phyloP scores from a whole-genome alignment of 2,329 filamentous ascomycete genomes.

The Xylaria sp. region DNA sequence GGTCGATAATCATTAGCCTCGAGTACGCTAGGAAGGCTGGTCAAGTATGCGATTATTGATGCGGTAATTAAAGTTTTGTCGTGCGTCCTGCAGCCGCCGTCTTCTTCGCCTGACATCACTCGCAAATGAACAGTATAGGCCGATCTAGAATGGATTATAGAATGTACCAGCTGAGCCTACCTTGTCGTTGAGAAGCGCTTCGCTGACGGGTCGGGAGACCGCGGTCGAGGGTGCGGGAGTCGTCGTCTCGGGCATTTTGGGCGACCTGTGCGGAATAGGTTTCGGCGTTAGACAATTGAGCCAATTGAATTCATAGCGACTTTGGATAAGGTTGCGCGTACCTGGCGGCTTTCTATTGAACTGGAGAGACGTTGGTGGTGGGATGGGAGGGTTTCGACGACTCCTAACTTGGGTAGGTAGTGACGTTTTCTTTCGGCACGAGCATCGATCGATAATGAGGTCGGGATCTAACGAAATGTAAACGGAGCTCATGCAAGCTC shows the following conservation, averaged over 20 bases:
- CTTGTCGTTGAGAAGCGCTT: slow-evolving; percentile 99
- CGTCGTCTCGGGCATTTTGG: slow-evolving; percentile 65
- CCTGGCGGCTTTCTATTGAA: slow-evolving; percentile 21
- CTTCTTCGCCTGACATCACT: slow-evolving; percentile 36
- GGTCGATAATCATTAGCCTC: slow-evolving; percentile 28
- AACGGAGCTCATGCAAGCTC: slow-evolving; percentile 34
- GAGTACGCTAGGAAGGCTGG: neutral
- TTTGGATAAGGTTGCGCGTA: slow-evolving; percentile 32
- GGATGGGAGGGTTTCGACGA: slow-evolving; percentile 32
- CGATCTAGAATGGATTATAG: slow-evolving; percentile 5
- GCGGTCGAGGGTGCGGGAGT: slow-evolving; percentile 69
- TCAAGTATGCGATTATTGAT: slow-evolving; percentile 7
- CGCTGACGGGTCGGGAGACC: slow-evolving; percentile 88
- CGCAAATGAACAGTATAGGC: slow-evolving; percentile 2
- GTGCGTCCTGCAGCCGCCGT: slow-evolving; percentile 1
- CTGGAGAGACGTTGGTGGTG: slow-evolving; percentile 19
- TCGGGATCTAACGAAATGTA: slow-evolving; percentile 37
- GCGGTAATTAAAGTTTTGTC: slow-evolving; percentile 35
- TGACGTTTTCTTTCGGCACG: slow-evolving; percentile 34
- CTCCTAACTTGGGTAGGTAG: slow-evolving; percentile 1
- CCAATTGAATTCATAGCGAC: slow-evolving; percentile 35
- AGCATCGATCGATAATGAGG: slow-evolving; percentile 24
- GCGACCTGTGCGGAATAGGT: slow-evolving; percentile 26
- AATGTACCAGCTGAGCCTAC: slow-evolving; percentile 62
- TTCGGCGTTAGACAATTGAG: slow-evolving; percentile 24